Evolutionary conservation across 2,329 filamentous ascomycete genomes (phyloP).

Genomic region (Kalmusia sp.): DNA sequence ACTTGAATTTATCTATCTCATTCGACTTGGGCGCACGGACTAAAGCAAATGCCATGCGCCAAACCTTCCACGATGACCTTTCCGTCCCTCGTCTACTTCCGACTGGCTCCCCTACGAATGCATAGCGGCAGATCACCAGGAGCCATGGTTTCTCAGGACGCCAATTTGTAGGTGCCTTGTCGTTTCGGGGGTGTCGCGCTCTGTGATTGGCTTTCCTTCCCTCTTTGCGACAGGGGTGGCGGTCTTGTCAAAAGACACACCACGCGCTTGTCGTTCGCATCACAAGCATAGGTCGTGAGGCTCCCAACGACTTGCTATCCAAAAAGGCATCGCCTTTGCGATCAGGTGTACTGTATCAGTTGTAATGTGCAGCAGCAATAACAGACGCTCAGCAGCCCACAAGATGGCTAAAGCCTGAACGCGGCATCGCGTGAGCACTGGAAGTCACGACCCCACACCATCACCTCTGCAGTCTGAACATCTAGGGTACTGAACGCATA

Average conservation of each 20-base stretch:
- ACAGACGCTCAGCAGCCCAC: background rate
- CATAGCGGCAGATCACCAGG: slow-evolving; percentile 3
- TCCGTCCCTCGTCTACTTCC: background rate
- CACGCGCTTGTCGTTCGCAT: background rate
- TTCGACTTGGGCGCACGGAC: background rate
- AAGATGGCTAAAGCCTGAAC: background rate
- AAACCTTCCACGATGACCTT: background rate
- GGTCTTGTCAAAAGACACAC: background rate
- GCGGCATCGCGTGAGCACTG: background rate
- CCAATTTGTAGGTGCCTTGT: background rate
- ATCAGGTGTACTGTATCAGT: background rate
- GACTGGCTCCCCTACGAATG: background rate
- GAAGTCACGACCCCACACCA: background rate
- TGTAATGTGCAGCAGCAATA: too few relatives aligned
- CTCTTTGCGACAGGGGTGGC: background rate
- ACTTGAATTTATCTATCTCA: slow-evolving; percentile 2
- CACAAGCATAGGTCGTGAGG: background rate
- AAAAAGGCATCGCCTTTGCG: background rate
- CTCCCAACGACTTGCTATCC: background rate
- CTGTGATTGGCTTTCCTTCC: background rate
- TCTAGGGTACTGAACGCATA: background rate
- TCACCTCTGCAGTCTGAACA: background rate
- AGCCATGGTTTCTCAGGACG: slow-evolving; percentile 1
- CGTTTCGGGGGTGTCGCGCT: background rate
- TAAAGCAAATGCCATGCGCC: background rate